These are phyloP conservation scores for Discostella pseudostelligera DNA, from an alignment of 108 stramenopile species.

Conservation along the genomic window DNA sequence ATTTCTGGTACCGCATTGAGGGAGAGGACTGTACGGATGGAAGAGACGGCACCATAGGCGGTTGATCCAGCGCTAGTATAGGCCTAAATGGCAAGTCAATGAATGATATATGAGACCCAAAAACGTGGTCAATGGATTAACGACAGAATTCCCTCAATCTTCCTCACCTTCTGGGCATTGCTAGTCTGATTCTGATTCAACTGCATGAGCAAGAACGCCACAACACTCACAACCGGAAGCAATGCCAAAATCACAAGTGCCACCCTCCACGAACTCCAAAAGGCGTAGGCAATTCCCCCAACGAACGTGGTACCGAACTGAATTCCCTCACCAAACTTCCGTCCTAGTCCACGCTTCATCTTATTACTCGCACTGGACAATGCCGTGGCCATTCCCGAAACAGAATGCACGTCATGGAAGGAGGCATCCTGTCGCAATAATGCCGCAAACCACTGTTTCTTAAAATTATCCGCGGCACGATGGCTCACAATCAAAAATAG, in stretches of 20 bases:
- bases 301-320: conserved; percentile 64
- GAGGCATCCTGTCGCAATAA: conserved; percentile 67
- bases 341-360: conserved; percentile 54
- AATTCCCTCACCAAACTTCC: conserved; percentile 72
- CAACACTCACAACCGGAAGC: conserved; percentile 51
- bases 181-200: conserved; percentile 56
- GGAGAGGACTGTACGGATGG: conserved; percentile 50
- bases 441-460: conserved; percentile 59
- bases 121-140: too few relatives aligned
- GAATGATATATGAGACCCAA: conserved; percentile 2
- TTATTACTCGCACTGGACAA: conserved; percentile 13
- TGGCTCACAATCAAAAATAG: conserved; percentile 51
- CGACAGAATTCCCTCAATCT: background rate
- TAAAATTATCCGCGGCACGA: conserved; percentile 41
- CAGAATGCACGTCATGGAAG: conserved; percentile 63
- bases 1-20: conserved; percentile 51
- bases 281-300: conserved; percentile 60
- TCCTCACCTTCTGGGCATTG: conserved; percentile 30
- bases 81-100: conserved; percentile 8
- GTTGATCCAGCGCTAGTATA: conserved; percentile 51
- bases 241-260: conserved; percentile 58
- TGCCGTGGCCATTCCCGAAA: conserved; percentile 42
- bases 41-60: conserved; percentile 35
- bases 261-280: conserved; percentile 59
- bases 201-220: conserved; percentile 46